Evolutionary conservation across 495 filamentous ascomycete genomes (phyloP).

Genomic region (Penicillium pulvis): DNA sequence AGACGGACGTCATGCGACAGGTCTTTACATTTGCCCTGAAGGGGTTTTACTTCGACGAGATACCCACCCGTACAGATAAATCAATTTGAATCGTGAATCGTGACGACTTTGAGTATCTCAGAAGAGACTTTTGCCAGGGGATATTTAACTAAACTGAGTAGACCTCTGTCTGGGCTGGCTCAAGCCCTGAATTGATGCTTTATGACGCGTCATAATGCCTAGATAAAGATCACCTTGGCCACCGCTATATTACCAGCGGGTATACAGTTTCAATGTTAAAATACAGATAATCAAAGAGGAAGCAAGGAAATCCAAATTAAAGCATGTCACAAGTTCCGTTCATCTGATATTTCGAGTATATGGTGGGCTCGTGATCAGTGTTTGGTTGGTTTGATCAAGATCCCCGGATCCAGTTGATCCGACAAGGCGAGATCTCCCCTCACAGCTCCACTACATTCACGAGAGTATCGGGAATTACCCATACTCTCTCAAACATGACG

Average conservation of each 20-base stretch:
- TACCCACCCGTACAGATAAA: slow-evolving; percentile 34
- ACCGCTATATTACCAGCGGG: too few relatives aligned
- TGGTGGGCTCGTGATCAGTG: neutral
- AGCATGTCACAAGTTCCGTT: neutral
- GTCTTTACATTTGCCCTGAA: slow-evolving; percentile 13
- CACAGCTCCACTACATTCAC: neutral
- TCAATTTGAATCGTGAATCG: neutral
- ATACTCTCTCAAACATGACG: slow-evolving; percentile 38
- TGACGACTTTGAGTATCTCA: neutral
- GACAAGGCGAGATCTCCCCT: neutral
- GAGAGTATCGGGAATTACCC: slow-evolving; percentile 20
- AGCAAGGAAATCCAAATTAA: too few relatives aligned
- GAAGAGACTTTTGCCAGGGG: too few relatives aligned
- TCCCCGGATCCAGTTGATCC: neutral
- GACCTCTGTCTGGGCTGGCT: too few relatives aligned
- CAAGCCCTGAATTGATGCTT: too few relatives aligned
- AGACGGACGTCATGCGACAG: neutral
- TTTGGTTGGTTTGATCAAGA: neutral
- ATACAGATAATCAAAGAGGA: too few relatives aligned
- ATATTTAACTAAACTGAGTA: too few relatives aligned
- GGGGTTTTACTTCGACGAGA: slow-evolving; percentile 23
- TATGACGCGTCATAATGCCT: too few relatives aligned
- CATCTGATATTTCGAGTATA: neutral
- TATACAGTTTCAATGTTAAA: too few relatives aligned
- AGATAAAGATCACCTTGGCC: too few relatives aligned